Base-by-base conservation (phyloP, 2,329 filamentous ascomycete species). In the Pyricularia pennisetigena region DNA sequence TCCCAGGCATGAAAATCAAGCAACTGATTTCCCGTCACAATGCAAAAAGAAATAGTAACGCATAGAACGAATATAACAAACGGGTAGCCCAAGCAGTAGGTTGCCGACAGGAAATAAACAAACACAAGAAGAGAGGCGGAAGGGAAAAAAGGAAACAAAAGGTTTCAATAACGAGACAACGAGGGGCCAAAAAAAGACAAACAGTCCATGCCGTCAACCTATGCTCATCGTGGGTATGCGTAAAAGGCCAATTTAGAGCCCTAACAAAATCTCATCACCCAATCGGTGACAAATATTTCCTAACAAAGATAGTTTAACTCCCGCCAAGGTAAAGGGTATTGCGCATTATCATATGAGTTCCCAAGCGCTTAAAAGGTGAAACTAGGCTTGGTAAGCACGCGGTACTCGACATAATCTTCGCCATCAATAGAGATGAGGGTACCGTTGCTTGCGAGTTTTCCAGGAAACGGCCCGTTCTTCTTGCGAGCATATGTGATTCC, bases 361-460 rank as follows among this genome's bases (percentile, higher is more conserved):
- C 24, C 9, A 26, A 24, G 49, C n/a, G 29, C 49, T 73, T 75
- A 87, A 71, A 87, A 88, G 9, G 59, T 62, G 72, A 89, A 89
- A 0, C 81, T 83, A 0, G 86, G 86, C 76, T 88, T 89, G 0
- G 85, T 88, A 29, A 90, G 81, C 1, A 90, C 85, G 1, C 87
- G 82, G 71, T 89, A 89, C 74, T 89, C 87, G 41, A 90, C 86
- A 70, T 87, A 90, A 70, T 89, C 87, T 74, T 89, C 87, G 26
- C 86, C 87, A 69, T 89, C 86, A 69, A 90, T 89, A 65, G 79
- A 88, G 72, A 89, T 82, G 26, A 89, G 86, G 10, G 82, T 83
- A 5, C 86, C 85, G 69, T 86, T 82, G 64, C 85, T 87, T 32
- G 88, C 86, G n/a, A 89, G 82, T 74, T 88, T 88, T 28, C 86